A percentile compares a stretch with the other conserved stretches of the same genome.
phyloP scores from a whole-genome alignment of 1,284 basidiomycete genomes.

The Puccinia polysora region DNA sequence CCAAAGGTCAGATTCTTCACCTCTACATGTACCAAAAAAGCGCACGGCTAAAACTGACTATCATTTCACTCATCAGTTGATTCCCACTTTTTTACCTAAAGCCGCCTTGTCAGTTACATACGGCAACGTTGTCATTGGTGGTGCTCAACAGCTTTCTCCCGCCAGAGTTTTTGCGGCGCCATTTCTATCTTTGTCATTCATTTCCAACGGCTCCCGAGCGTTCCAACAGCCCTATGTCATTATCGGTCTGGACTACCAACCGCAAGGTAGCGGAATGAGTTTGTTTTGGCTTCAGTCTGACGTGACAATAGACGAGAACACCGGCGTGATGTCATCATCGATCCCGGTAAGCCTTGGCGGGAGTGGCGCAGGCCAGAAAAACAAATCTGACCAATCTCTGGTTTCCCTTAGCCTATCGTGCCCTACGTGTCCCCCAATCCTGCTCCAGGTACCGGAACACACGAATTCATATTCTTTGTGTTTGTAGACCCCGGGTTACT shows the following conservation, averaged over 20 bases:
- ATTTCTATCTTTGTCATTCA: slow-evolving; percentile 19
- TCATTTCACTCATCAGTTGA: neutral
- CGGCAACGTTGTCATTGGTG: slow-evolving; percentile 24
- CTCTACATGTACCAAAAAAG: too few species aligned
- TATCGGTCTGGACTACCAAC: slow-evolving; percentile 8
- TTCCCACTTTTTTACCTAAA: slow-evolving; percentile 13
- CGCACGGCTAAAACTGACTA: neutral
- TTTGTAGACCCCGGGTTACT: slow-evolving; percentile 9
- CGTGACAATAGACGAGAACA: slow-evolving; percentile 3
- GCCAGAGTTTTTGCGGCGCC: slow-evolving; percentile 15
- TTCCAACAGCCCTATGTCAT: neutral
- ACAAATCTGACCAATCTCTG: neutral
- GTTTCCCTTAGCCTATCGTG: slow-evolving; percentile 1
- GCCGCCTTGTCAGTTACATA: slow-evolving; percentile 27
- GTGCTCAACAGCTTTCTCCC: slow-evolving; percentile 31
- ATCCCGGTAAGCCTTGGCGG: neutral
- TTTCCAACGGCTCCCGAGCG: neutral
- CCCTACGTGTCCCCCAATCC: slow-evolving; percentile 18
- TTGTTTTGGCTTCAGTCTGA: slow-evolving; percentile 26
- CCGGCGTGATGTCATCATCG: neutral
- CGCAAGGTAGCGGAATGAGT: neutral
- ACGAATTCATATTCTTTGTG: slow-evolving; percentile 25
- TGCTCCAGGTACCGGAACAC: neutral
- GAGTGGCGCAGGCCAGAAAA: neutral
- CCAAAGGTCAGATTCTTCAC: slow-evolving; percentile 4